A percentile compares a stretch with the other conserved stretches of the same genome.
Evolutionary conservation across 1,139 yeast genomes (phyloP).

Genomic region (Suhomyces ambrosiae): DNA sequence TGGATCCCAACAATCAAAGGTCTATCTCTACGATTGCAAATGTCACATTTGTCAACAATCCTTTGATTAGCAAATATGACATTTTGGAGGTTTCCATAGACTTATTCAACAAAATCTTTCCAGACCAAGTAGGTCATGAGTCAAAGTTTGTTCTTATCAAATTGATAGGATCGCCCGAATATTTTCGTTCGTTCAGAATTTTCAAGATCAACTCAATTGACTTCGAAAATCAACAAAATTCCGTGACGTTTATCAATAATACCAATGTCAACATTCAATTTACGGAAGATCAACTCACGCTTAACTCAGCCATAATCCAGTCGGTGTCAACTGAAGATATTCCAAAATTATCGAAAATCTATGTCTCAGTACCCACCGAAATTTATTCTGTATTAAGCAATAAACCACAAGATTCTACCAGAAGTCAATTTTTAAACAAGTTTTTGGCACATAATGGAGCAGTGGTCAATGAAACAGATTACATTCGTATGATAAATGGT

Average conservation of each 20-base stretch:
- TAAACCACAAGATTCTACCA: constrained; percentile 28
- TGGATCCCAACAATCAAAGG: constrained; percentile 7
- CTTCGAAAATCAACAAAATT: constrained; percentile 20
- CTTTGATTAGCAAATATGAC: constrained; percentile 27
- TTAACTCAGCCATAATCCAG: constrained; percentile 36
- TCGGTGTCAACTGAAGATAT: constrained; percentile 30
- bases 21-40: constrained; percentile 31
- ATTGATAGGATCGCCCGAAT: constrained; percentile 49
- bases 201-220: constrained; percentile 39
- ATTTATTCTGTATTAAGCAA: constrained; percentile 42
- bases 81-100: constrained; percentile 38
- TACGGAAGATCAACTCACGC: constrained; percentile 33
- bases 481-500: constrained; percentile 49
- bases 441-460: constrained; percentile 33
- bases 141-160: constrained; percentile 35
- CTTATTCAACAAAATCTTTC: constrained; percentile 36
- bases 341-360: constrained; percentile 34
- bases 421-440: constrained; percentile 30
- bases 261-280: constrained; percentile 30
- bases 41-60: constrained; percentile 37
- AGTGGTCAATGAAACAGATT: constrained; percentile 37
- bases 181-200: constrained; percentile 37
- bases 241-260: constrained; percentile 43
- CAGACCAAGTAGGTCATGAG: constrained; percentile 20
- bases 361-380: constrained; percentile 47